Percentiles rank a stretch among this genome's conserved stretches.
phyloP scores from a whole-genome alignment of 2,329 filamentous ascomycete species.

The Teratosphaeria gauchensis region DNA sequence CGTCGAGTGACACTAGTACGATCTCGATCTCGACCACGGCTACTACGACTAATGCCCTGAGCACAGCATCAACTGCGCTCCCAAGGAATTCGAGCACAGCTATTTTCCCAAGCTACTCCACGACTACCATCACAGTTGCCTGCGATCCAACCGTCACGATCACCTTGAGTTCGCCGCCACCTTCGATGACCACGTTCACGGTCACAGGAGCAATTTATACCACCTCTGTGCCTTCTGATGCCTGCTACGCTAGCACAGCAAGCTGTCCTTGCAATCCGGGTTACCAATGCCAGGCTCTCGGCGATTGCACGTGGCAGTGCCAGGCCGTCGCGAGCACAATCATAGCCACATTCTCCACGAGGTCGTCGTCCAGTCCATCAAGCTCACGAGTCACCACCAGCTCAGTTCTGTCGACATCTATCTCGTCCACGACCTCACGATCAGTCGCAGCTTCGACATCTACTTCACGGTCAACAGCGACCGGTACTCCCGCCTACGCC shows the following conservation, averaged over 20 bases:
- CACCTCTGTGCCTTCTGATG: constrained; percentile 1
- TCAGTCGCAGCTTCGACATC: constrained; percentile 10
- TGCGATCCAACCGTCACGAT: not conserved
- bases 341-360: not conserved
- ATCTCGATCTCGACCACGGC: not conserved
- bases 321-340: not conserved
- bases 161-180: not conserved
- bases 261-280: not conserved
- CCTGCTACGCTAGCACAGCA: not conserved
- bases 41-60: not conserved
- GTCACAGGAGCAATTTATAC: constrained; percentile 11
- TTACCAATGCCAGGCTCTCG: not conserved
- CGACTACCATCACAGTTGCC: not conserved
- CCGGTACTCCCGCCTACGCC: constrained; percentile 14
- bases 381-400: constrained; percentile 7
- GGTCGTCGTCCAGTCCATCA: not conserved
- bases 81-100: not conserved
- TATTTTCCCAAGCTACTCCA: not conserved
- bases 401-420: not conserved
- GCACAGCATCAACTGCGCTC: not conserved
- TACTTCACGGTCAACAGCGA: not conserved
- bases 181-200: constrained; percentile 12
- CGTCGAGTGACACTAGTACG: not conserved
- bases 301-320: not conserved
- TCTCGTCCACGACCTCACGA: constrained; percentile 4